Base-by-base conservation (phyloP, 1,284 basidiomycete genomes). In the Acaromyces ingoldii region DNA sequence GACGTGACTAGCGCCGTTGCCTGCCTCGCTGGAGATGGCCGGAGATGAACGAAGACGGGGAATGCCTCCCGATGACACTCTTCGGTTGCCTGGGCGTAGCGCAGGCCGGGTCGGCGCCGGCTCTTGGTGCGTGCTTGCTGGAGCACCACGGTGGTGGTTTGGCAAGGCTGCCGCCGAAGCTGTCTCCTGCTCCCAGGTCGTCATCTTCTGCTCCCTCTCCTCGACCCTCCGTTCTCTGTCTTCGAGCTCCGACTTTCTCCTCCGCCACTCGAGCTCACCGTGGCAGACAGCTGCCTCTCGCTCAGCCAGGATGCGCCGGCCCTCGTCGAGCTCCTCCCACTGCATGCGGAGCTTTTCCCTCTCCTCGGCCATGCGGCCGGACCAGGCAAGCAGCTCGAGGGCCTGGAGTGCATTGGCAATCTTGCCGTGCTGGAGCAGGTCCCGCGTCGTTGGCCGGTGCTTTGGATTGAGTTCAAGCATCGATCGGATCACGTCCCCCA, bases 391-490 rank as follows among this genome's bases (percentile, higher is more conserved):
- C 1, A 62, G 38, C 30, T 61, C 58, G 33, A 47, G 46, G 15
- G 48, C 53, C 21, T 49, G 51, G 26, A 49, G 53, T 0, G 84
- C 84, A n/a, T 87, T 79, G 37, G 85, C 82, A 15, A 89, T 75
- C 1, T 86, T 82, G 64, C 88, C 87, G 58, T 88, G 83, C 64
- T 86, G 84, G 7, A 89, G 80, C 6, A 90, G 80, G 71, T 88
- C 86, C 7, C 82, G 80, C 0, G 87, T 86, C 0, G 87, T 89
- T 1, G 88, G 88, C 36, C 88, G 82, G 82, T 87, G 85, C 1
- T 86, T 86, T 5, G 88, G 88, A 29, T 58, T 49, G 22, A 64
- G 45, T 29, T 54, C 40, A 21, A 92, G 77, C 90, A 92, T 92
- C 0, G 85, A 81, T 71, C 87, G 88, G 69, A 92, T 89, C 51